phyloP scores from a whole-genome alignment of 2,329 filamentous ascomycete species.

The Alternaria incomplexa region DNA sequence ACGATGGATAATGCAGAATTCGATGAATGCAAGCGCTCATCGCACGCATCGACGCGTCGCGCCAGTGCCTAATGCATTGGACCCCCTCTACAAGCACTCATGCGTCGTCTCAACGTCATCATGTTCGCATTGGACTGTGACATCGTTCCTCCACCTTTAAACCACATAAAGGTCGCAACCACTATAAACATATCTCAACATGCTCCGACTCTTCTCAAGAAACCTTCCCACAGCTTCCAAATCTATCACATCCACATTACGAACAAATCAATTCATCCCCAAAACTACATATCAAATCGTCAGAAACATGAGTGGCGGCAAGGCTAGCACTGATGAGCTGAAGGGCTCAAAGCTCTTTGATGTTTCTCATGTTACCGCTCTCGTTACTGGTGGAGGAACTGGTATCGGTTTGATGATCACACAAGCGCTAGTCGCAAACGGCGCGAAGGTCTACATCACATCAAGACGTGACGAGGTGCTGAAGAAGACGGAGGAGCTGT shows the following conservation, averaged over 20 bases:
- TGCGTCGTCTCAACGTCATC: conserved; percentile 39
- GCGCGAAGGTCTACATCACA: conserved; percentile 58
- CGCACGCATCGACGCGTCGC: neutral
- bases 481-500: conserved; percentile 54
- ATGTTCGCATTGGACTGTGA: conserved; percentile 30
- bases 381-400: conserved; percentile 55
- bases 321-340: conserved; percentile 49
- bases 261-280: conserved; percentile 16
- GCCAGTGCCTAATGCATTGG: conserved; percentile 6
- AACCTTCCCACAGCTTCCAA: conserved; percentile 12
- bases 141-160: conserved; percentile 11
- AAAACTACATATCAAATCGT: conserved; percentile 25
- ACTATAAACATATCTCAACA: conserved; percentile 12
- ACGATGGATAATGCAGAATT: neutral
- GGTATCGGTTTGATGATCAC: conserved; percentile 68
- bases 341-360: conserved; percentile 54
- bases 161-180: conserved; percentile 18
- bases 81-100: conserved; percentile 1
- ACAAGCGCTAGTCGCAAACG: conserved; percentile 67
- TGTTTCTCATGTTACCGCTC: conserved; percentile 53
- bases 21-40: neutral
- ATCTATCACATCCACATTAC: conserved; percentile 6
- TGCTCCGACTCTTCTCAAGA: conserved; percentile 41
- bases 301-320: conserved; percentile 43
- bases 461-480: conserved; percentile 42